Evolutionary conservation across 768 basidiomycete species (phyloP), one percentile per base, ranked within the genome.

Genomic region (Tylopilus sp.): DNA sequence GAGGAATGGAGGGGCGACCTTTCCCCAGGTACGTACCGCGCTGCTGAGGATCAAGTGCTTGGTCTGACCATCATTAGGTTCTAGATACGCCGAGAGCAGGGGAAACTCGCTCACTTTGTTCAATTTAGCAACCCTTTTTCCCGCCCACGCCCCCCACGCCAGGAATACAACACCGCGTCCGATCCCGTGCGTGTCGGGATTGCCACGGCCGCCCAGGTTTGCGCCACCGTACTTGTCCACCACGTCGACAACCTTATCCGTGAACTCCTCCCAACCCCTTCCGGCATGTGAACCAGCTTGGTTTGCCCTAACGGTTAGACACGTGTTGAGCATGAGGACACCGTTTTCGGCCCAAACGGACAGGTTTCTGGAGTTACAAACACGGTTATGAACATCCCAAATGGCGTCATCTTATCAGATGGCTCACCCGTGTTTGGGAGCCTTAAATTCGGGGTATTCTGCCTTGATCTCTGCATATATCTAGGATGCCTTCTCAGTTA

Each of bases 251-350:
- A 95, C 85, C 55, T 86, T 79, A 58, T 80, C 89, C 4, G 94
- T 97, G 66, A 95, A 97, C 45, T 78, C 69, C 67, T 97, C 92
- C 95, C 95, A 97, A 50, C 95, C 95, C 68, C 78, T 84, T 60
- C 82, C 80, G 36, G 84, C 79, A 69, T 97, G 95, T 46, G 92
- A 93, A 33, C 80, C 88, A 17, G 95, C 81, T 49, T 79, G 59
- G 50, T 78, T 78, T 0, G 88, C 86, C 48, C 81, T 79, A 35
- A 97, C 95, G 2, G 95, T 95, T 44, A 98, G 77, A 52, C 85
- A 88, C n/a, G 92, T 90, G 73, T 97, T 98, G 42, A 97, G 79
- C 68, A 95, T 79, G 53, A 97, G 75, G 36, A 98, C 94, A 45
- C 95, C 95, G 51, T 86, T 85, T 53, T 81, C 74, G 1, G 93